Base-by-base conservation (phyloP, 179 eudicot genomes). In the Silene noctiflora region DNA sequence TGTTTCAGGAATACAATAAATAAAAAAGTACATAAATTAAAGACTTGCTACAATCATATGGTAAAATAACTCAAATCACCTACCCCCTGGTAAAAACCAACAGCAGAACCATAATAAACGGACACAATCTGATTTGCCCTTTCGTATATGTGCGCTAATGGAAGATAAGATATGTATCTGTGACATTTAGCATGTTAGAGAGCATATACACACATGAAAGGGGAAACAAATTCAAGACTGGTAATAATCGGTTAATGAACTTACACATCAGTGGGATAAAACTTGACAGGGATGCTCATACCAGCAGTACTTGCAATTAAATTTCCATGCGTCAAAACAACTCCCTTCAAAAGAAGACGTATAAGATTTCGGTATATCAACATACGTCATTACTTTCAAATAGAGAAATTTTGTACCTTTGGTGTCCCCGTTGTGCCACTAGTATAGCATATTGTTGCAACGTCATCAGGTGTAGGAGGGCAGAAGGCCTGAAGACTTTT, bases 71-170 rank as follows among this genome's bases (percentile, higher is more conserved):
- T 62, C 33, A 24, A 48, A 21, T 56, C 68, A 79, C 88, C 56
- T 93, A 93, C 99, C 99, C 97, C 99, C 82, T 93, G 97, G 86
- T 95, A 95, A 85, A 95, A 95, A 69, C 99, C 99, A 85, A 91
- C 78, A 84, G 99, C 96, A 84, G 72, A 86, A 42, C 99, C 99
- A 75, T 67, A 85, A 84, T 89, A 85, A 62, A 70, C 80, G 4
- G 75, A 69, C 81, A 84, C 39, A 63, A 92, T 83, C 70, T 95
- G 99, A 79, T 87, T 87, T 19, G 90, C 94, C 78, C 99, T 87
- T 78, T 95, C 99, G 78, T 85, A 95, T 71, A 93, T 93, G 89
- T 95, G 99, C 35, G 99, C 99, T 90, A 95, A 85, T 66, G 99
- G 99, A 84, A 95, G 97, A 82, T 93, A 95, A 19, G 99, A 95